Base-by-base conservation (phyloP, 2,329 filamentous ascomycete genomes). In the Fusarium beomiforme region DNA sequence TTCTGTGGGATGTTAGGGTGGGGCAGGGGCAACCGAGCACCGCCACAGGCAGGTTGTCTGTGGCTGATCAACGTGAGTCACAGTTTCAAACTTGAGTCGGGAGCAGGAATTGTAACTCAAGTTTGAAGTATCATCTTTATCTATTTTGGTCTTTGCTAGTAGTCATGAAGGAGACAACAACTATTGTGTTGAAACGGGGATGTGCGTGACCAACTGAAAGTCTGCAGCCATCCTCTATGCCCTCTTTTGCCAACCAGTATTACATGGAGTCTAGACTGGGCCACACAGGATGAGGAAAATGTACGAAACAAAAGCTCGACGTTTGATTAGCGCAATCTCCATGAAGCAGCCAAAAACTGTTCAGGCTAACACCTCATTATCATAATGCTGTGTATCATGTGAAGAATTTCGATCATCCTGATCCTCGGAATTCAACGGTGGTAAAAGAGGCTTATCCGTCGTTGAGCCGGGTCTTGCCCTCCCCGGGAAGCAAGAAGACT, bases 1-100 rank as follows among this genome's bases (percentile, higher is more conserved):
- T 82, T 82, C 63, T 83, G 81, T 80, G 81, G 80, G 78, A 79
- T 58, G 59, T 65, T 79, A 79, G 55, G 46, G 64, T 81, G 80
- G 81, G 79, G 70, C 74, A 78, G 78, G 80, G 80, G 79, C 81
- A 81, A 78, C 79, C 79, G 78, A 81, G 51, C 64, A 69, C 64
- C 59, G 64, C 73, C 66, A 68, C 71, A 56, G 13, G 4, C 29
- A 41, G 29, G 26, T 17, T 34, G 10, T 34, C 53, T 65, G 67
- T 75, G 63, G 63, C 63, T 65, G 61, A 44, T 14, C 33, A 17
- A 21, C 29, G 49, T 57, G 54, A 57, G 54, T 57, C 42, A 57
- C 53, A 34, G 21, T 21, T 46, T 55, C 21, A 46, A 42, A 46
- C 26, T 16, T 55, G 26, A 31, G 36, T 31, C 23, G 21, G 6